Conservation (phyloP, 768 basidiomycete species). For the Kwoniella botswanensis region DNA sequence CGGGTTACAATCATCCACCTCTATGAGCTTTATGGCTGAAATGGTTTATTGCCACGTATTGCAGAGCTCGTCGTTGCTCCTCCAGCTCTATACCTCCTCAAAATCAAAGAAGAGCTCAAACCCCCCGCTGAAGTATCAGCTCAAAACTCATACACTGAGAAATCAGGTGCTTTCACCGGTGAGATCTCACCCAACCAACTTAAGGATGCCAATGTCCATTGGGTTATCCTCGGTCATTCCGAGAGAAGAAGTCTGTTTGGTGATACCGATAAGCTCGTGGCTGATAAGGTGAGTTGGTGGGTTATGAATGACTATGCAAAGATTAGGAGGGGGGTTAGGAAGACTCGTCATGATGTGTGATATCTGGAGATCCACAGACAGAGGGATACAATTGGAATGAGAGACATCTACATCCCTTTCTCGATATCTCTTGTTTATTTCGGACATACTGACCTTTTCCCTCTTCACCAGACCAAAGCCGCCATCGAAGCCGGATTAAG, state of each 20-base stretch:
- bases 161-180: slow-evolving; percentile 90
- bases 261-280: slow-evolving; percentile 81
- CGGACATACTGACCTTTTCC: neutral
- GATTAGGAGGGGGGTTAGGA: neutral
- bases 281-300: slow-evolving; percentile 65
- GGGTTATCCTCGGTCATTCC: slow-evolving; percentile 95
- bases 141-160: slow-evolving; percentile 87
- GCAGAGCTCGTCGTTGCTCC: slow-evolving; percentile 93
- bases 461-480: slow-evolving; percentile 64
- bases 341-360: neutral
- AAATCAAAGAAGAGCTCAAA: slow-evolving; percentile 68
- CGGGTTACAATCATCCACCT: too few relatives aligned
- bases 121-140: slow-evolving; percentile 79
- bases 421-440: neutral
- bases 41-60: neutral
- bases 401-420: too few relatives aligned
- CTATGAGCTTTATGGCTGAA: neutral
- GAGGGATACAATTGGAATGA: too few relatives aligned
- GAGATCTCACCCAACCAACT: slow-evolving; percentile 92
- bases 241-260: slow-evolving; percentile 92
- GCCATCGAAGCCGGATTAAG: slow-evolving; percentile 75
- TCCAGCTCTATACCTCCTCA: slow-evolving; percentile 83
- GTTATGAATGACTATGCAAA: neutral
- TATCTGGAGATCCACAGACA: neutral
- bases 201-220: slow-evolving; percentile 81